phyloP scores from a whole-genome alignment of 345 rosid species.

The Eucalyptus dawsonii region DNA sequence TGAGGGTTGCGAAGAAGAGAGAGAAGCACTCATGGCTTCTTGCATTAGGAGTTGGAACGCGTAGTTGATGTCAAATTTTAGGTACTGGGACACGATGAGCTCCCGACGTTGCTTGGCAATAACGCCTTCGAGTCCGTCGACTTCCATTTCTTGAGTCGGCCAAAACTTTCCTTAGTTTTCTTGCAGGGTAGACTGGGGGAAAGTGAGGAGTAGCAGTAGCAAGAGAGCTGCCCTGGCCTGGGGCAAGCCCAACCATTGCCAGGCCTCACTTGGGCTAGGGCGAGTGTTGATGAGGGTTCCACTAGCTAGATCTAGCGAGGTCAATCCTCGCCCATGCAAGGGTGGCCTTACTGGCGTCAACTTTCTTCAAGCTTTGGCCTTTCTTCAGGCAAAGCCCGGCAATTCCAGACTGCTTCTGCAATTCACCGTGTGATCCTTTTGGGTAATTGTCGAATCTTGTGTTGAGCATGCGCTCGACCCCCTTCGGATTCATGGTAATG shows the following conservation, averaged over 20 bases:
- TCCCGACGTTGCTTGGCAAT: not conserved
- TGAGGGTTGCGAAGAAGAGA: not conserved
- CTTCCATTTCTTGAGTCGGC: not conserved
- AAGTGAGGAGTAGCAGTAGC: not conserved
- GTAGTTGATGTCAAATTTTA: not conserved
- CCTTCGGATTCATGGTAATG: not conserved
- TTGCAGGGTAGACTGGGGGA: not conserved
- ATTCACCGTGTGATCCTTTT: not conserved
- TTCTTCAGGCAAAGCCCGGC: too few species aligned
- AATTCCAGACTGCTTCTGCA: not conserved
- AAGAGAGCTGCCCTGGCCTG: not conserved
- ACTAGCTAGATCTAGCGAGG: rapidly evolving
- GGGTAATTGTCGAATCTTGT: not conserved
- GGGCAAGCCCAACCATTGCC: not conserved
- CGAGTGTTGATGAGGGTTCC: not conserved
- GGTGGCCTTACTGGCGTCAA: rapidly evolving
- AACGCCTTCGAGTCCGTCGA: not conserved
- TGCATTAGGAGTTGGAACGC: not conserved
- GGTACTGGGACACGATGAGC: not conserved
- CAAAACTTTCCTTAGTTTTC: not conserved
- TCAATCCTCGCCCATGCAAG: not conserved
- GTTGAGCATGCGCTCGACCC: not conserved
- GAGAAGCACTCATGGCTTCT: not conserved
- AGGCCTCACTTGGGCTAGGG: not conserved
- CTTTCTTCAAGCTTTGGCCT: too few species aligned